A percentile compares a stretch with the other conserved stretches of the same genome.
Evolutionary conservation across 306 rosid genomes (phyloP).

Genomic region (Quercus berberidifolia): DNA sequence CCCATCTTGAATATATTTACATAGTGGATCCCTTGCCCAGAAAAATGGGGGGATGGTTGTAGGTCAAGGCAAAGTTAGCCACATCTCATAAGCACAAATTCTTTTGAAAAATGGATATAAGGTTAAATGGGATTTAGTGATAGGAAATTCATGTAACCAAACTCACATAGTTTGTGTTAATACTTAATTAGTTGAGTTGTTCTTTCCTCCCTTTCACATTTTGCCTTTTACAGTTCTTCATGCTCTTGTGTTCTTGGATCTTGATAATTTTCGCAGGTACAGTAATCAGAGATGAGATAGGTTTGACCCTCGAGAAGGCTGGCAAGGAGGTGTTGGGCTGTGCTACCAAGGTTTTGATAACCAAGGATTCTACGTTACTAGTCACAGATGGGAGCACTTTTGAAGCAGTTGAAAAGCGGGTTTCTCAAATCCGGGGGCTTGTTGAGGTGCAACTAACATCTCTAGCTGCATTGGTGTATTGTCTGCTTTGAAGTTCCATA

Average conservation of each 20-base stretch:
- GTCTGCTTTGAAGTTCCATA: conserved; percentile 5
- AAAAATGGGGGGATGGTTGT: not conserved
- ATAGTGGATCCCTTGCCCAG: not conserved
- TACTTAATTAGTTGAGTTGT: not conserved
- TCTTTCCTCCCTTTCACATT: not conserved
- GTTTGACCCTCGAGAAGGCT: conserved; percentile 67
- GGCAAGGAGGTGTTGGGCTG: conserved; percentile 56
- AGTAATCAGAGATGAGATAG: conserved; percentile 83
- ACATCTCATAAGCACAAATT: not conserved
- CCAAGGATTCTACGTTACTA: conserved; percentile 74
- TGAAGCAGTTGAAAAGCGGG: conserved; percentile 64
- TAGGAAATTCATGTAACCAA: not conserved
- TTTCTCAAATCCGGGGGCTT: conserved; percentile 57
- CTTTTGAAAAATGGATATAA: not conserved
- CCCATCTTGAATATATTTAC: not conserved
- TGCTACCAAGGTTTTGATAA: conserved; percentile 71
- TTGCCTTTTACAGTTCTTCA: conserved; percentile 6
- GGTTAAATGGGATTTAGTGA: not conserved
- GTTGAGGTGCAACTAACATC: conserved; percentile 56
- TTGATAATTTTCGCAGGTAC: conserved; percentile 50
- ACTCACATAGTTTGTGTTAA: not conserved
- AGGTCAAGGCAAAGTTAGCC: not conserved
- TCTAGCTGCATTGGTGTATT: not conserved
- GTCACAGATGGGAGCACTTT: conserved; percentile 78
- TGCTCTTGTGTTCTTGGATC: not conserved